Conservation (phyloP, 148 eudicot genomes). For the Heliamphora exappendiculata region DNA sequence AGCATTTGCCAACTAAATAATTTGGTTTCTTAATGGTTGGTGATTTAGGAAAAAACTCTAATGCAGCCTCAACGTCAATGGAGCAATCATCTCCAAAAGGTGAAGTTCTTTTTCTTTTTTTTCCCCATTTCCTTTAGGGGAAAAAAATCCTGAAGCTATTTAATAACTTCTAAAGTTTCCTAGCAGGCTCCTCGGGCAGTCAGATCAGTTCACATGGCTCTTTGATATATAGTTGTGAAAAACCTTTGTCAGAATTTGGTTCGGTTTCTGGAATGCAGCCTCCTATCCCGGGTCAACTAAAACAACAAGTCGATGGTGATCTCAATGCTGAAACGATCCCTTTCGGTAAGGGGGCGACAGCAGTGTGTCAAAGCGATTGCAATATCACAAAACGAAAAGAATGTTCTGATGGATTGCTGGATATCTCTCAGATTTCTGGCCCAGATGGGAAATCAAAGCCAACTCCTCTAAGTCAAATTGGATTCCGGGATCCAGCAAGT, state of each 20-base stretch:
- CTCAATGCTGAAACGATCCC: slow-evolving; percentile 14
- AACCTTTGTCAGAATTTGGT: slow-evolving; percentile 20
- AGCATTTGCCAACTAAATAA: background rate
- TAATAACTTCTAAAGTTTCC: slow-evolving; percentile 8
- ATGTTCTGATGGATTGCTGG: slow-evolving; percentile 32
- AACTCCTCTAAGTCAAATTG: slow-evolving; percentile 92
- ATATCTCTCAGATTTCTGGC: slow-evolving; percentile 86
- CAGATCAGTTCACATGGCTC: slow-evolving; percentile 20
- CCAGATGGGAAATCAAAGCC: slow-evolving; percentile 56
- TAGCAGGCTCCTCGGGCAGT: slow-evolving; percentile 23
- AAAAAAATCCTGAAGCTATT: background rate
- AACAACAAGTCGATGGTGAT: slow-evolving; percentile 21
- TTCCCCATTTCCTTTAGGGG: background rate
- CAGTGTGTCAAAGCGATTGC: slow-evolving; percentile 18
- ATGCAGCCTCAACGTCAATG: background rate
- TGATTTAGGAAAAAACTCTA: slow-evolving; percentile 3
- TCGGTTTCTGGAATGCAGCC: slow-evolving; percentile 20
- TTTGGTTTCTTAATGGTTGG: background rate
- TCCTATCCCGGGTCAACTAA: slow-evolving; percentile 15
- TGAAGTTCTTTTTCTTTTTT: slow-evolving; percentile 4
- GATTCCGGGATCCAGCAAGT: slow-evolving; percentile 94
- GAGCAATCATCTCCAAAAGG: slow-evolving; percentile 22
- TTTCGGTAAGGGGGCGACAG: slow-evolving; percentile 11
- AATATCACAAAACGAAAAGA: slow-evolving; percentile 18
- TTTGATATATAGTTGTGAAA: slow-evolving; percentile 17